These are phyloP conservation scores for Psilocybe mexicana DNA, from an alignment of 1,284 basidiomycete species.

Conservation along the genomic window DNA sequence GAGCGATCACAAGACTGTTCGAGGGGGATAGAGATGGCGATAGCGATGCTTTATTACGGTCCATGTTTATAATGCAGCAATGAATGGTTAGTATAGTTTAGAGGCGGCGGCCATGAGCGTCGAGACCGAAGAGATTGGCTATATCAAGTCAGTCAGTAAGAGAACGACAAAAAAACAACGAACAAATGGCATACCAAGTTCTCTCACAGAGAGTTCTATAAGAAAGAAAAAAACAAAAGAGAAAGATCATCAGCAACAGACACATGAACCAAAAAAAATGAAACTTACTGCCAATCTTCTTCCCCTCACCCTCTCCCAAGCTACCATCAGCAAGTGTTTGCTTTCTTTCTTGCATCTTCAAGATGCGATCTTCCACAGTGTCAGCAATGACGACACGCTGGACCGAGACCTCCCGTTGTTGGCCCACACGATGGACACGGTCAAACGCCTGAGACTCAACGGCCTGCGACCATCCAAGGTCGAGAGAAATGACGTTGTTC, in stretches of 20 bases:
- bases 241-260: not conserved
- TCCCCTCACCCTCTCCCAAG: constrained; percentile 57
- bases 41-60: not conserved
- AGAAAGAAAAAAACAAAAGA: not conserved
- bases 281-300: constrained; percentile 55
- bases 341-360: constrained; percentile 59
- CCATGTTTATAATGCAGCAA: not conserved
- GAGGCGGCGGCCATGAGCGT: constrained; percentile 38
- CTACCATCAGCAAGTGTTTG: constrained; percentile 58
- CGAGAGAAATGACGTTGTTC: constrained; percentile 63
- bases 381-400: constrained; percentile 58
- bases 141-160: constrained; percentile 5
- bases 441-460: constrained; percentile 57
- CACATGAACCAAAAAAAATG: constrained; percentile 12
- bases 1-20: too few relatives aligned
- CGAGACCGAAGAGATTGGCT: constrained; percentile 48
- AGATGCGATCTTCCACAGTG: constrained; percentile 62
- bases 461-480: constrained; percentile 62
- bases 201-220: constrained; percentile 45
- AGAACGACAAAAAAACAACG: not conserved
- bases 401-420: constrained; percentile 53
- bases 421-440: constrained; percentile 55
- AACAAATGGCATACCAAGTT: constrained; percentile 39
- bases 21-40: not conserved
- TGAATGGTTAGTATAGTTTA: not conserved